Base-by-base conservation (phyloP, 192 early-diverging fungal species). In the Gaertneriomyces semiglobifer region DNA sequence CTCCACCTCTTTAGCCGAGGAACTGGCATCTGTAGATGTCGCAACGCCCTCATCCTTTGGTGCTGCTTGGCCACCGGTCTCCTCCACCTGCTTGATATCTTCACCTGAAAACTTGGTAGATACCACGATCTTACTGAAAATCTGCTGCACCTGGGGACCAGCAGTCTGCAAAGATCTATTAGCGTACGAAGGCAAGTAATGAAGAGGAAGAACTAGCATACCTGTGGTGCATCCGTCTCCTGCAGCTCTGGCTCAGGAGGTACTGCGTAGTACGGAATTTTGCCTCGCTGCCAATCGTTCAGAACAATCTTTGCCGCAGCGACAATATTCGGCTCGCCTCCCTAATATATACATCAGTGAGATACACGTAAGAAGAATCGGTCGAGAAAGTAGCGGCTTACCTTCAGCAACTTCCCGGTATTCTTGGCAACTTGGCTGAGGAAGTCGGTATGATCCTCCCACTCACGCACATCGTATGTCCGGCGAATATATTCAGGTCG, bases 201-300 rank as follows among this genome's bases (percentile, higher is more conserved):
- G 42, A 20, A 6, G 59, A 45, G 7, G 18, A 10, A 7, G 0
- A 71, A 6, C 4, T 20, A 42, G 57, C 38, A 14, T 18, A 5
- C 5, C 59, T 25, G 82, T 33, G 20, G 55, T 5, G 39, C 63
- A 77, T 69, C 75, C 8, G 66, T 62, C 53, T 71, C 74, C 25
- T 72, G 74, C 10, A 71, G 74, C 5, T 68, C 66, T 9, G 66
- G 53, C n/a, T 73, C 73, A 6, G 92, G 90, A 44, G 97, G 97
- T 18, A 87, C 76, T 3, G 88, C 84, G 74, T 90, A 99, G 82
- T 89, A 96, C 25, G 97, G 97, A 71, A 99, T 92, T 70, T 93
- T 93, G 18, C 97, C 97, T 50, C 97, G 88, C 48, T 97, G 74
- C 95, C 95, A 99, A 79, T 99, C 97, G 79, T 95, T 99, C 68